A percentile compares a stretch with the other conserved stretches of the same genome.
These are phyloP conservation scores for Polysphondylium violaceum DNA, from an alignment of 78 protist genomes.

Conservation along the genomic window DNA sequence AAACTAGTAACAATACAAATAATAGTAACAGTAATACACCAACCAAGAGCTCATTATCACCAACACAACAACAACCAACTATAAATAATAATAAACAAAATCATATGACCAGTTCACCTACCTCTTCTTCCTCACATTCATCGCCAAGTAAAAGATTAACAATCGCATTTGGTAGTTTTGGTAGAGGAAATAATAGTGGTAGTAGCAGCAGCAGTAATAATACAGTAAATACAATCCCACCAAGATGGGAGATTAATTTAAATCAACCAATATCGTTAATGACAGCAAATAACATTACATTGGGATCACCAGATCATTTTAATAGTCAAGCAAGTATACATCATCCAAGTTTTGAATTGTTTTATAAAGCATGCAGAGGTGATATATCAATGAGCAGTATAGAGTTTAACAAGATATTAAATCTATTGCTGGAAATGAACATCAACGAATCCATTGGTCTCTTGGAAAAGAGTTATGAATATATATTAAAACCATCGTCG, in stretches of 20 bases:
- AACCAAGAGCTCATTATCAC: background rate
- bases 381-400: background rate
- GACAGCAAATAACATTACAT: background rate
- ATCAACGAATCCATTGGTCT: background rate
- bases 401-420: background rate
- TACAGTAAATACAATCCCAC: slow-evolving; percentile 3
- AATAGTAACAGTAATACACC: background rate
- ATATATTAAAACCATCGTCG: background rate
- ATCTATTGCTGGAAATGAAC: background rate
- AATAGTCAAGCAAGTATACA: background rate
- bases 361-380: background rate
- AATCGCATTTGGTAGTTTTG: slow-evolving; percentile 32
- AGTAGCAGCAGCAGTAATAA: background rate
- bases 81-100: background rate
- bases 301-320: background rate
- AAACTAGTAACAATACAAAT: background rate
- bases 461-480: slow-evolving; percentile 31
- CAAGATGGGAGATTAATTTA: slow-evolving; percentile 51
- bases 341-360: slow-evolving; percentile 7
- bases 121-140: background rate
- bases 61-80: slow-evolving; percentile 3
- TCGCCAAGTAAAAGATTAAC: slow-evolving; percentile 21
- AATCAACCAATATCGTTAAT: slow-evolving; percentile 5
- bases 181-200: background rate
- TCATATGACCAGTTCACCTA: background rate